A percentile compares a stretch with the other conserved stretches of the same genome.
Evolutionary conservation across 805 yeast species (phyloP).

Genomic region (Barnettozyma vustinii): DNA sequence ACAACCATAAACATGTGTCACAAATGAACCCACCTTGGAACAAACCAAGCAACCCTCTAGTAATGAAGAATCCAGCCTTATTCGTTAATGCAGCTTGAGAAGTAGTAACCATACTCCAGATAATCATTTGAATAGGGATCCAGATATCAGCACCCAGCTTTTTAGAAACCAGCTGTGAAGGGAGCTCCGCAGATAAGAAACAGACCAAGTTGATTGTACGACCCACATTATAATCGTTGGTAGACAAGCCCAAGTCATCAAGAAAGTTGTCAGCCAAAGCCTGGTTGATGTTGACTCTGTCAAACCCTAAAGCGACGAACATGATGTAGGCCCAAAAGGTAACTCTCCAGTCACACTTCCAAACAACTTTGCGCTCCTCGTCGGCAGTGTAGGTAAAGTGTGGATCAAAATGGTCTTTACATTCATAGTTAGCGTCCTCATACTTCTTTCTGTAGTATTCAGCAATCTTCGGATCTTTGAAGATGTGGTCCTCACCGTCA

Average conservation of each 20-base stretch:
- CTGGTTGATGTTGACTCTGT: constrained; percentile 51
- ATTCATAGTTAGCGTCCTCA: constrained; percentile 45
- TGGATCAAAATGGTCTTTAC: constrained; percentile 50
- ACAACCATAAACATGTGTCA: constrained; percentile 57
- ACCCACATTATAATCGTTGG: constrained; percentile 55
- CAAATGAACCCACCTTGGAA: constrained; percentile 67
- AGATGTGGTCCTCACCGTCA: constrained; percentile 4
- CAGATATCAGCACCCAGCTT: constrained; percentile 55
- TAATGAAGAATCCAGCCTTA: constrained; percentile 38
- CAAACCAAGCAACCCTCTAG: constrained; percentile 47
- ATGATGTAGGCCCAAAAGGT: constrained; percentile 50
- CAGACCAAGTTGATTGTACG: constrained; percentile 41
- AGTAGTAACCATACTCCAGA: constrained; percentile 53
- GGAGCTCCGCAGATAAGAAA: constrained; percentile 59
- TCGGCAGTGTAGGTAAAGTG: constrained; percentile 44
- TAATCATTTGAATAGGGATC: constrained; percentile 52
- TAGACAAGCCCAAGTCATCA: constrained; percentile 43
- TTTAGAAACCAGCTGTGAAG: constrained; percentile 59
- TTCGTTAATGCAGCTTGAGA: constrained; percentile 41
- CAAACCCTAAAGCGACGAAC: constrained; percentile 53
- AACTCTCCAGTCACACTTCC: constrained; percentile 51
- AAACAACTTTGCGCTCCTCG: constrained; percentile 43
- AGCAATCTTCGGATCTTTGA: constrained; percentile 38
- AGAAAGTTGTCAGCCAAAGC: constrained; percentile 55
- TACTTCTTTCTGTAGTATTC: constrained; percentile 39